Conservation (phyloP, 768 basidiomycete genomes). For the Rhodotorula graminis region DNA sequence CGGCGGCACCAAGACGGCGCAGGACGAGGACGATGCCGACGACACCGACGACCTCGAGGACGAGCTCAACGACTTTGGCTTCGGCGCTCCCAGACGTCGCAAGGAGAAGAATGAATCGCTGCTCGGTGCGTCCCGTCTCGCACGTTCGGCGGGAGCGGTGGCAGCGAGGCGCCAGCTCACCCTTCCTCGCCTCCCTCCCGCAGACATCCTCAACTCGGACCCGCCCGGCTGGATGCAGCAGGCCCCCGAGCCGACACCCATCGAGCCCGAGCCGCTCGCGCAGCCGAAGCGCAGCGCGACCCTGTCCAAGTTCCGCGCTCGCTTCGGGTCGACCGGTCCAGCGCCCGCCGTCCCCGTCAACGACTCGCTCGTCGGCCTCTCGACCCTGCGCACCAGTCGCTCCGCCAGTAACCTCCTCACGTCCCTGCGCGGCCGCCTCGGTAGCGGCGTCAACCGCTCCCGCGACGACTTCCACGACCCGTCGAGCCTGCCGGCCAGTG, state of each 20-base stretch:
- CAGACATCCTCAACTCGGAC: conserved; percentile 32
- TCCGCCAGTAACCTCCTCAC: conserved; percentile 12
- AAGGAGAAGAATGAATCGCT: conserved; percentile 27
- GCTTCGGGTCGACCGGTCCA: conserved; percentile 1
- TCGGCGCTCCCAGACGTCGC: conserved; percentile 6
- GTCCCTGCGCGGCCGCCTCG: neutral
- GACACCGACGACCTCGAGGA: conserved; percentile 20
- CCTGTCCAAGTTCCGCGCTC: conserved; percentile 4
- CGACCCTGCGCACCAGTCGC: conserved; percentile 14
- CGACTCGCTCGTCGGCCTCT: conserved; percentile 2
- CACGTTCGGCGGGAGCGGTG: too few species aligned
- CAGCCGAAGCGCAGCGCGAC: neutral
- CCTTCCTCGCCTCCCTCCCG: neutral
- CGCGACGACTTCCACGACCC: neutral
- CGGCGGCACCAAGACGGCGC: neutral
- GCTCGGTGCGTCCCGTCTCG: conserved; percentile 2
- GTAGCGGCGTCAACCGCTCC: neutral
- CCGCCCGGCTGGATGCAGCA: conserved; percentile 15
- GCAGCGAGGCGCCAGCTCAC: too few species aligned
- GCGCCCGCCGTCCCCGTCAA: neutral
- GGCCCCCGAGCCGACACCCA: neutral
- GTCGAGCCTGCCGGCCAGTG: neutral
- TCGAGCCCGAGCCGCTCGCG: neutral
- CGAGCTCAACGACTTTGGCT: conserved; percentile 30
- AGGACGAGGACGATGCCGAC: neutral